Evolutionary conservation across 768 basidiomycete genomes (phyloP), one percentile per base, ranked within the genome.

Genomic region (Mycena metata): DNA sequence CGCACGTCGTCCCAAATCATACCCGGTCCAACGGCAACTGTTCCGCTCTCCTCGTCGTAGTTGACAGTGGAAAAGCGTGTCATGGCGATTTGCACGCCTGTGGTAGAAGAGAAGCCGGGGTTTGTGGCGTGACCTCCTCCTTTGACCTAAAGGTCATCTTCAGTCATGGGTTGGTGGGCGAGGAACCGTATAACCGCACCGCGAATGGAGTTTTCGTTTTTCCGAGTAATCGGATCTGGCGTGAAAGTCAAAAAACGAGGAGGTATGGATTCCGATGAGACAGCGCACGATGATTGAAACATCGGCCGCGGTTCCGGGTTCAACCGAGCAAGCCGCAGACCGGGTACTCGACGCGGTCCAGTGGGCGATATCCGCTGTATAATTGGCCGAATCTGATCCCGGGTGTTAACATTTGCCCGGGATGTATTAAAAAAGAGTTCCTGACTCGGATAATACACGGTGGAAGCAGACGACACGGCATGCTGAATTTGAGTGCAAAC

Each of bases 1-100:
- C 64, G 16, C n/a, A 87, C 89, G 36, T 90, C 85, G 72, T 92
- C 90, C 90, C 90, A 92, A 30, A 89, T 80, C 21, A 88, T 72
- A 7, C 85, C 85, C 6, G 84, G 71, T 1, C 85, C 85, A 35
- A 86, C 67, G 0, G 73, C 78, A 2, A 76, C 86, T 0, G 83
- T 88, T 60, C 83, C 79, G 0, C 81, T 70, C 0, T 68, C 62
- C 2, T 74, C 63, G 50, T 87, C 74, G 59, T 88, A 89, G 1
- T 59, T 78, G 24, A 88, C 82, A 17, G 83, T 68, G 5, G 80
- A 79, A 72, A 90, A 89, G 2, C 81, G 77, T 42, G 67, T 75
- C 87, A 90, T 85, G 9, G 86, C 76, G 9, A 91, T 90, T 15
- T 88, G 88, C 16, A 91, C 83, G 36, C 89, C 90, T 1, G 74